Conservation (phyloP, 352 stramenopile species). For the Globisporangium solare region DNA sequence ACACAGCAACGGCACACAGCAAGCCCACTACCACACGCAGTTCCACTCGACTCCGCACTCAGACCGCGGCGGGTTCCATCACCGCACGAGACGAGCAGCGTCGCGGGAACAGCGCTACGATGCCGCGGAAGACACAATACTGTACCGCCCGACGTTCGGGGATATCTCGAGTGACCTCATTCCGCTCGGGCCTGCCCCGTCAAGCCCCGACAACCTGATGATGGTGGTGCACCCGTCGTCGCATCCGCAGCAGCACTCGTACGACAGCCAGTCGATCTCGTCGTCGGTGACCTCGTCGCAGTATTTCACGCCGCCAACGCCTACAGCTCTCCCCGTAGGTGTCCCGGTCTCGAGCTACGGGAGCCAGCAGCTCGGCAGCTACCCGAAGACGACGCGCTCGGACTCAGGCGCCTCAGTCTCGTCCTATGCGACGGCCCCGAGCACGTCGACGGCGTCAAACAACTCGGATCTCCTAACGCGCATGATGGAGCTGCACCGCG, state of each 20-base stretch:
- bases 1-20: not conserved
- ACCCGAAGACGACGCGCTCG: not conserved
- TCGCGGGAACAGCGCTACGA: not conserved
- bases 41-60: not conserved
- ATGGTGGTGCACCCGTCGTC: slow-evolving; percentile 9
- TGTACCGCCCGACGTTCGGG: slow-evolving; percentile 1
- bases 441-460: not conserved
- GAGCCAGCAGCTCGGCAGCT: slow-evolving; percentile 1
- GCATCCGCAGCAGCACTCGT: not conserved
- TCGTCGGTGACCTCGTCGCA: not conserved
- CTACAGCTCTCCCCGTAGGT: slow-evolving; percentile 5
- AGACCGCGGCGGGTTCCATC: not conserved
- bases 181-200: slow-evolving; percentile 1
- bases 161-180: slow-evolving; percentile 15
- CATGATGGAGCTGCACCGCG: slow-evolving; percentile 48
- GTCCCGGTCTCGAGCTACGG: slow-evolving; percentile 5
- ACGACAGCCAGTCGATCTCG: not conserved
- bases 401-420: slow-evolving; percentile 5
- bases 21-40: slow-evolving; percentile 13
- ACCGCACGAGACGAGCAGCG: not conserved
- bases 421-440: slow-evolving; percentile 12
- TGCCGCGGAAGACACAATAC: not conserved
- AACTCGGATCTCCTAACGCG: slow-evolving; percentile 18
- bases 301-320: slow-evolving; percentile 9
- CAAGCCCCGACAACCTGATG: slow-evolving; percentile 7